Conservation (phyloP, 345 rosid genomes). For the Turritis glabra region DNA sequence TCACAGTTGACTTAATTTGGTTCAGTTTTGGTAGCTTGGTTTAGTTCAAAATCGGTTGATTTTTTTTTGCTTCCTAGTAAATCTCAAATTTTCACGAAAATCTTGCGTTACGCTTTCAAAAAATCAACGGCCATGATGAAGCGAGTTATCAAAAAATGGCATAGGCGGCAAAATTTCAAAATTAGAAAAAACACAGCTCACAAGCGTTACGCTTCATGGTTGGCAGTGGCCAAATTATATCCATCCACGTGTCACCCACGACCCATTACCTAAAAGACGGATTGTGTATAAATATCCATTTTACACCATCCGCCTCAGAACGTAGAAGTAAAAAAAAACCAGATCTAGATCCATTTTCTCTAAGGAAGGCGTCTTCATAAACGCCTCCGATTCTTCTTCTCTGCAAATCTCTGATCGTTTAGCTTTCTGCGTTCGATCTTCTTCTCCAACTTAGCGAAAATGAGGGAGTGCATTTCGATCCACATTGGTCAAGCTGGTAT, state of each 20-base stretch:
- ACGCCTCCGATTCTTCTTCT: conserved; percentile 21
- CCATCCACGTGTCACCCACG: not conserved
- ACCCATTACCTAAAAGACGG: not conserved
- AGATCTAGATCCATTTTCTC: conserved; percentile 16
- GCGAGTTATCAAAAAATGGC: not conserved
- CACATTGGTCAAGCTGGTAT: no score
- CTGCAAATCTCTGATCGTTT: not conserved
- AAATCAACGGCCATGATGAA: not conserved
- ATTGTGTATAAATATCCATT: not conserved
- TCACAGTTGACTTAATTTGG: not conserved
- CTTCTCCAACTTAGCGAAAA: no score
- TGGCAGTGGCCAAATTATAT: not conserved
- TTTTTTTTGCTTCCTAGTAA: not conserved
- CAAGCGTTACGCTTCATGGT: conserved; percentile 4
- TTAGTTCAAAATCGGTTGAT: not conserved
- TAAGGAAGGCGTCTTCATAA: conserved; percentile 14
- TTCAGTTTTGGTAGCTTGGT: not conserved
- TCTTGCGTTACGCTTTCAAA: not conserved
- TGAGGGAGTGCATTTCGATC: no score
- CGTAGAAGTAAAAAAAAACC: no score
- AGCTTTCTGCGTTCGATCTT: not conserved
- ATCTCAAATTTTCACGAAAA: not conserved
- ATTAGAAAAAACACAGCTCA: conserved; percentile 19
- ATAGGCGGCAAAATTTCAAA: conserved; percentile 15
- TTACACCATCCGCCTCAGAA: not conserved